Evolutionary conservation across 768 basidiomycete species (phyloP).

Genomic region (Gloeopeniophorella convolvens): DNA sequence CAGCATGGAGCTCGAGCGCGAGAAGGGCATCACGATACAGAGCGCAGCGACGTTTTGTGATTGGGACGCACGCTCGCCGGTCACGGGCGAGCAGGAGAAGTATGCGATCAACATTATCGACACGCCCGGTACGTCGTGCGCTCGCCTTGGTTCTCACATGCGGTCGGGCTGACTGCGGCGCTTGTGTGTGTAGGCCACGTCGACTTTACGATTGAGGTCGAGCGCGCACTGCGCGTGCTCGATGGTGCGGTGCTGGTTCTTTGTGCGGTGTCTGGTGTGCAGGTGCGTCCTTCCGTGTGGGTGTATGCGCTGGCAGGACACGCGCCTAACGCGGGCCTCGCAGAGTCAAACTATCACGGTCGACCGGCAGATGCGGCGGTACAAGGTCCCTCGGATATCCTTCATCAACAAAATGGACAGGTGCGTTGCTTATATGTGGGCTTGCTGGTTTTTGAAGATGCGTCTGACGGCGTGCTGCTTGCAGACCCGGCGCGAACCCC

Average conservation of each 20-base stretch:
- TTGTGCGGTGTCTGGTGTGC: slow-evolving; percentile 96
- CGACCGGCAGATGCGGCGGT: slow-evolving; percentile 97
- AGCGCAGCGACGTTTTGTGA: slow-evolving; percentile 98
- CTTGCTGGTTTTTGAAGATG: background rate
- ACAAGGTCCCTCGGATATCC: slow-evolving; percentile 90
- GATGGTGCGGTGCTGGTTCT: slow-evolving; percentile 96
- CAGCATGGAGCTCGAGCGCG: slow-evolving; percentile 96
- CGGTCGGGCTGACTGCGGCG: background rate
- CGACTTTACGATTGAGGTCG: slow-evolving; percentile 99
- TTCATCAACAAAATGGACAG: slow-evolving; percentile 99
- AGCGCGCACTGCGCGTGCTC: slow-evolving; percentile 90
- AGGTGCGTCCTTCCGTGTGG: slow-evolving; percentile 40
- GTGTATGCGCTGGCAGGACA: background rate
- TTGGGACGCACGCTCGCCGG: slow-evolving; percentile 71
- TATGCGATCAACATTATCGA: slow-evolving; percentile 98
- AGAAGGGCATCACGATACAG: slow-evolving; percentile 99
- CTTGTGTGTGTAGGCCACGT: slow-evolving; percentile 71
- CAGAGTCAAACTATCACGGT: slow-evolving; percentile 99
- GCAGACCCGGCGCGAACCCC: slow-evolving; percentile 92
- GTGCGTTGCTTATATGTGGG: slow-evolving; percentile 37
- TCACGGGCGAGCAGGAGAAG: slow-evolving; percentile 61
- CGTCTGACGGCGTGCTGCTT: background rate
- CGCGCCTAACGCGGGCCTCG: background rate
- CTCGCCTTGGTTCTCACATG: background rate
- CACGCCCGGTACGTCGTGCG: slow-evolving; percentile 66